Evolutionary conservation across 78 protist species (phyloP).

Genomic region (slime mould (Dictyostelium discoideum)): DNA sequence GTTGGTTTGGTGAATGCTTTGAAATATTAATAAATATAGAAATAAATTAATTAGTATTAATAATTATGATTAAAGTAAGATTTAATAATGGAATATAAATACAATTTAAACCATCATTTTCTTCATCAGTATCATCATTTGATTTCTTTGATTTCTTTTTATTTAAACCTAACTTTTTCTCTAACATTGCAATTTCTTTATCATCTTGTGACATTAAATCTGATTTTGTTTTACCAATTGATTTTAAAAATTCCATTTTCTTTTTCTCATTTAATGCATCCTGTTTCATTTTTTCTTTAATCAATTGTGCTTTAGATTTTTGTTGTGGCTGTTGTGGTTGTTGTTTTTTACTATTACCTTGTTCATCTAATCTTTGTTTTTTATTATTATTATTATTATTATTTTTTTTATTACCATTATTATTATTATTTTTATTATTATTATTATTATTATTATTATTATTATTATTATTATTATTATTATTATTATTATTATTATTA

Average conservation of each 20-base stretch:
- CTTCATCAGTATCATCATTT: neutral
- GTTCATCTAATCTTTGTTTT: neutral
- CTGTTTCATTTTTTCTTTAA: neutral
- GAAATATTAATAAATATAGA: neutral
- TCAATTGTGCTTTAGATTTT: neutral
- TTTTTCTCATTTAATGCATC: constrained; percentile 28
- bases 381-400: neutral
- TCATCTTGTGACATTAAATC: constrained; percentile 32
- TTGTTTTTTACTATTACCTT: neutral
- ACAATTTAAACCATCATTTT: constrained; percentile 48
- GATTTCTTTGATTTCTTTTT: constrained; percentile 32
- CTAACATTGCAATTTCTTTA: constrained; percentile 25
- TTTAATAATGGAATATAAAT: neutral
- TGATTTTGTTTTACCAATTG: constrained; percentile 19
- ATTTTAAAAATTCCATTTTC: constrained; percentile 36
- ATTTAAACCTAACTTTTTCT: constrained; percentile 9
- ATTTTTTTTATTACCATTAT: too few species aligned
- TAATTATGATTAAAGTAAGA: neutral
- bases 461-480: neutral
- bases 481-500: neutral
- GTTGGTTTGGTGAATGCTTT: neutral
- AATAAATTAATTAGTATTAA: neutral
- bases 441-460: neutral
- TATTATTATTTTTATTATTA: neutral
- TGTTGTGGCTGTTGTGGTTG: neutral